Conservation (phyloP, 2,329 filamentous ascomycete species). For the Venturia oleaginea region DNA sequence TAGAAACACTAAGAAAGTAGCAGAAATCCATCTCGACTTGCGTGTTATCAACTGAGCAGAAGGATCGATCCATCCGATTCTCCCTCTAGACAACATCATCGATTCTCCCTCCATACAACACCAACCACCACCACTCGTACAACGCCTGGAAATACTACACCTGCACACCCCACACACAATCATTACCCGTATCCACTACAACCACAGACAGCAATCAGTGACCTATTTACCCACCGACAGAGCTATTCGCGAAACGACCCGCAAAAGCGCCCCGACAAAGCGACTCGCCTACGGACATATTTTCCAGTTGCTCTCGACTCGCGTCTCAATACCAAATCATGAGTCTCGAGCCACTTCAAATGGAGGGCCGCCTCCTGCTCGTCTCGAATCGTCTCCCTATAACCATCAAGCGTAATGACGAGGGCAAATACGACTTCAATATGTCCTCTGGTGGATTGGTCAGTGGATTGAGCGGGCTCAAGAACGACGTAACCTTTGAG, state of each 20-base stretch:
- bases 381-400: slow-evolving; percentile 93
- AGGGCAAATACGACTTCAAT: slow-evolving; percentile 85
- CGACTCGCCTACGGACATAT: no score
- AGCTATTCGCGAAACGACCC: neutral
- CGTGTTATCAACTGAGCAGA: neutral
- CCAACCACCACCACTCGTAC: neutral
- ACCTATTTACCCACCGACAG: no score
- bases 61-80: neutral
- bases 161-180: neutral
- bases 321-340: neutral
- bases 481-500: slow-evolving; percentile 88
- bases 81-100: no score
- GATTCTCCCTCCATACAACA: neutral
- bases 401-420: slow-evolving; percentile 87
- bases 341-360: neutral
- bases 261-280: no score
- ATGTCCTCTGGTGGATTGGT: slow-evolving; percentile 97
- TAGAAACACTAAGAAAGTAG: no score
- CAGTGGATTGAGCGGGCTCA: slow-evolving; percentile 81
- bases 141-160: neutral
- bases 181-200: neutral
- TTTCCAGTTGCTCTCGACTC: no score
- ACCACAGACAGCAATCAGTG: neutral
- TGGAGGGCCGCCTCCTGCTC: slow-evolving; percentile 56
- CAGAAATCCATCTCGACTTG: neutral